Evolutionary conservation across 1,284 basidiomycete genomes (phyloP), one percentile per base, ranked within the genome.

Genomic region (Tilletia walkeri): DNA sequence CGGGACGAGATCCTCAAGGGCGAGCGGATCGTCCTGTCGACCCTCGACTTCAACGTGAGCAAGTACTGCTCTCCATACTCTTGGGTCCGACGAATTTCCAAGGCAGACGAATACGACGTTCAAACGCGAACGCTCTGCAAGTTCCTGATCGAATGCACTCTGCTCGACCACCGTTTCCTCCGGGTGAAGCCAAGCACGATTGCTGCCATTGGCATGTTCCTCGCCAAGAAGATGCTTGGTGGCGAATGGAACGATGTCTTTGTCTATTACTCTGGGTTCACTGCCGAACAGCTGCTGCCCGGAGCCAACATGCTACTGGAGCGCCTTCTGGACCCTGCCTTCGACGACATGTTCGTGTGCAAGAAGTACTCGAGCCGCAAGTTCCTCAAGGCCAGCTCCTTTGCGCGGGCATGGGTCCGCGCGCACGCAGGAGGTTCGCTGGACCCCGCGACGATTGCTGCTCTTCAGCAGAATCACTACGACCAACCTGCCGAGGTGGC

Each of bases 31-130:
- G 90, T 99, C 80, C 72, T 78, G 16, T 73, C 73, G 85, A 94
- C 93, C 53, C 89, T 99, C 71, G 93, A 97, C 75, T 99, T 98
- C 86, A 91, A 91, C 84, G 84, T 99, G 82, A 98, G 95, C 70
- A 90, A 94, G 70, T 99, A 99, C 86, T 99, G 96, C 86, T 96
- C 95, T 65, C 96, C 96, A 1, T 99, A 99, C 86, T 95, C 92
- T 83, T 99, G 96, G 96, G 94, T 99, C 87, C 90, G 96, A 75
- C 91, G 91, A 80, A 90, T 94, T 72, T 94, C 92, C 85, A 99
- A 98, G 85, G 96, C 95, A 3, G 96, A 99, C 80, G 91, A 92
- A 72, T 98, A 95, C 84, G 94, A 99, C 84, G 91, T 99, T 79
- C 95, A 97, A 84, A 99, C 95, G 5, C 88, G 96, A 72, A 99